These are phyloP conservation scores for Colletotrichum eleusines DNA, from an alignment of 2,329 filamentous ascomycete genomes.

Conservation along the genomic window DNA sequence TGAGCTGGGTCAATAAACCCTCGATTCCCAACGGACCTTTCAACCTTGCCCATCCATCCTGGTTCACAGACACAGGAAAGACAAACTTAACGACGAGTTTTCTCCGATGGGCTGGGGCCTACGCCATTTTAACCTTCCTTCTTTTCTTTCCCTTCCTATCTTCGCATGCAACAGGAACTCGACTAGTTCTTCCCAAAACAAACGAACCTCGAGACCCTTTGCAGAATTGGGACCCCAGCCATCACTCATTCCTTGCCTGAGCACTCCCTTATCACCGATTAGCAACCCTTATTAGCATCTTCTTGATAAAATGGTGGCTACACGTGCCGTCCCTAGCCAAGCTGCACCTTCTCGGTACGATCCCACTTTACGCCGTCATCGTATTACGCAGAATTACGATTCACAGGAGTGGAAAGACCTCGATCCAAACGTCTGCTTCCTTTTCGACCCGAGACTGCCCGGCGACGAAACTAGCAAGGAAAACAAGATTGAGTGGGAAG, in stretches of 20 bases:
- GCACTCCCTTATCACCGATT: background rate
- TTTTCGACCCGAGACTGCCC: background rate
- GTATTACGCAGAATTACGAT: background rate
- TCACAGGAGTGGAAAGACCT: background rate
- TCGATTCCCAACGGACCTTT: background rate
- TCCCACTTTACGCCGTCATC: background rate
- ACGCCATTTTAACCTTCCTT: background rate
- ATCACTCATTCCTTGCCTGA: background rate
- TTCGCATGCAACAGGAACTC: background rate
- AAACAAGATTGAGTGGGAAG: background rate
- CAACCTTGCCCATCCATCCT: background rate
- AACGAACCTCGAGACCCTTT: too few relatives aligned
- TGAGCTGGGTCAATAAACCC: background rate
- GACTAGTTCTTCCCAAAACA: background rate
- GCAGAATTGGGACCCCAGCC: too few relatives aligned
- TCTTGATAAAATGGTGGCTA: background rate
- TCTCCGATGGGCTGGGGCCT: background rate
- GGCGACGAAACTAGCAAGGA: background rate
- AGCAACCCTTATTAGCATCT: background rate
- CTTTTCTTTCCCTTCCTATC: background rate
- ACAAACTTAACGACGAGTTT: background rate
- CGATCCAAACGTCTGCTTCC: background rate
- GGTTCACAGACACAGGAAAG: background rate
- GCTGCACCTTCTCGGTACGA: background rate
- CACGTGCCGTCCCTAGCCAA: background rate